Evolutionary conservation across 768 basidiomycete species (phyloP).

Genomic region (Russula emetica): DNA sequence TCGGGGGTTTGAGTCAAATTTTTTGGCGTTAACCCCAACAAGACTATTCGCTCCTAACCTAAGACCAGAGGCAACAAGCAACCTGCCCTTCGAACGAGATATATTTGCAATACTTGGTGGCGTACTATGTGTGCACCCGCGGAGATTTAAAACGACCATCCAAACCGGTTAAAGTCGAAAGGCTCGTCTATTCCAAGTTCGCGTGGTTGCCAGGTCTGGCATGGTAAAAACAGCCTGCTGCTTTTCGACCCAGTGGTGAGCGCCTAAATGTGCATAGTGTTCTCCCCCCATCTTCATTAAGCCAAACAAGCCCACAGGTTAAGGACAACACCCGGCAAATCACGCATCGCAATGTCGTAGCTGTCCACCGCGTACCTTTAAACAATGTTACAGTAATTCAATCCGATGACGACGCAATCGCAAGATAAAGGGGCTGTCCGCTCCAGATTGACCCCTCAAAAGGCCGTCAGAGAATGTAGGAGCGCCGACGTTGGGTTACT

Average conservation of each 20-base stretch:
- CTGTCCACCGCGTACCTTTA: too few species aligned
- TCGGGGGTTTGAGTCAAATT: neutral
- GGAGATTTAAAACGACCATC: neutral
- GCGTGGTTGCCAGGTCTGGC: neutral
- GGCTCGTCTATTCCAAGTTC: neutral
- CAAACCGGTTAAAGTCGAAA: neutral
- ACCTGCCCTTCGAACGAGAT: neutral
- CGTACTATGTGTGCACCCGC: neutral
- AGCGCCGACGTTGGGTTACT: neutral
- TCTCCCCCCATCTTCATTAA: neutral
- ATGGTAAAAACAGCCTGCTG: neutral
- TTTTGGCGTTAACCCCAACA: neutral
- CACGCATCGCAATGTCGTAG: neutral
- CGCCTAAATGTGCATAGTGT: neutral
- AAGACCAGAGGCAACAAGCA: too few species aligned
- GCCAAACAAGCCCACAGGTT: neutral
- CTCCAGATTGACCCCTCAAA: neutral
- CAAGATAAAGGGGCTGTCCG: neutral
- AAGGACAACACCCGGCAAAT: neutral
- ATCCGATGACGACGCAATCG: neutral
- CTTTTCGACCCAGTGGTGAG: neutral
- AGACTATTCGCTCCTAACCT: too few species aligned
- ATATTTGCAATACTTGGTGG: neutral
- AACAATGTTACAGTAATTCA: too few species aligned
- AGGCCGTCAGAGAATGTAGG: neutral